Percentiles rank a stretch among this genome's conserved stretches.
Conservation (phyloP, 2,329 filamentous ascomycete species). For the Sporothrix curviconia region DNA sequence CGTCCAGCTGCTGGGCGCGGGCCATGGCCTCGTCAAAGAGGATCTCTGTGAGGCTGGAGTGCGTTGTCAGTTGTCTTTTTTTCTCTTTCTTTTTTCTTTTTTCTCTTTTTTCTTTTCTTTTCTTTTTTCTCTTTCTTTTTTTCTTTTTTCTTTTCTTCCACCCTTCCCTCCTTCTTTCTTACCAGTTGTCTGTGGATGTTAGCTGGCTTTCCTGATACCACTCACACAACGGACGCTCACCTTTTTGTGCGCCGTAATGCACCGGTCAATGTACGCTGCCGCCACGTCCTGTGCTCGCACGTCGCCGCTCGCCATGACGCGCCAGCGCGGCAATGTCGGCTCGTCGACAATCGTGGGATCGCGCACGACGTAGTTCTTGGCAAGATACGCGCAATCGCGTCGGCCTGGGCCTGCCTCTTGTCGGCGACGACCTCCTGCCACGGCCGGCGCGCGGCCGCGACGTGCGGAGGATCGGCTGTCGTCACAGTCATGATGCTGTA, state of each 20-base stretch:
- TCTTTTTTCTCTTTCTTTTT: too few relatives aligned
- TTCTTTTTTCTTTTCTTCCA: too few relatives aligned
- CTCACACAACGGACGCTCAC: too few relatives aligned
- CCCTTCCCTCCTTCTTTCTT: too few relatives aligned
- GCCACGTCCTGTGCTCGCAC: not conserved
- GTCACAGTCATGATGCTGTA: not conserved
- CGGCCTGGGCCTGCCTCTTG: not conserved
- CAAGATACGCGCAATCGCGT: not conserved
- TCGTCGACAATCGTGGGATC: not conserved
- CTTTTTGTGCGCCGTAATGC: slow-evolving; percentile 4
- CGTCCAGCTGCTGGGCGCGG: slow-evolving; percentile 28
- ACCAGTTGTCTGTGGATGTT: too few relatives aligned
- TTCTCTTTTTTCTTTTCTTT: too few relatives aligned
- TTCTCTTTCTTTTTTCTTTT: too few relatives aligned
- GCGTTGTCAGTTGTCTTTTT: not conserved
- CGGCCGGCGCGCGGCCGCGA: not conserved
- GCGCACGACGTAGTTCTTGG: not conserved
- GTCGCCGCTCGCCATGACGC: not conserved
- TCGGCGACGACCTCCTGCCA: slow-evolving; percentile 10
- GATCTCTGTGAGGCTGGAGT: slow-evolving; percentile 34
- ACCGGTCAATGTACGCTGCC: slow-evolving; percentile 9
- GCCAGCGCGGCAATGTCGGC: not conserved
- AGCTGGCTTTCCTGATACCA: too few relatives aligned
- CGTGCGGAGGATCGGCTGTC: too few relatives aligned
- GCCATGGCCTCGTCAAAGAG: slow-evolving; percentile 28